phyloP scores from a whole-genome alignment of 345 rosid genomes.

The Tarenaya hassleriana region DNA sequence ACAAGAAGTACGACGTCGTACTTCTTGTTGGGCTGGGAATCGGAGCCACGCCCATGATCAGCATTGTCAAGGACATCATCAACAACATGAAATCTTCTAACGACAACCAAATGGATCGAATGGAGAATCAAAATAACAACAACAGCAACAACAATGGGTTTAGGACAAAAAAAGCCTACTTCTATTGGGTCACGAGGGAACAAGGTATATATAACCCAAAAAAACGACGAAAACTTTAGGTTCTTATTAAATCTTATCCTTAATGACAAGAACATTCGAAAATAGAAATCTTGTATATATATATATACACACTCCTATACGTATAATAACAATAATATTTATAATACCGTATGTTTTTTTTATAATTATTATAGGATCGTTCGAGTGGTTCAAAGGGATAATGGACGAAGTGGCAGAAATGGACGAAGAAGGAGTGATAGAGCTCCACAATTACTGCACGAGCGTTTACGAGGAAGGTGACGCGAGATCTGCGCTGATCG shows the following conservation, averaged over 20 bases:
- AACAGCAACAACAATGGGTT: constrained; percentile 29
- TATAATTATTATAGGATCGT: too few relatives aligned
- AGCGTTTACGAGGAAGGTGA: constrained; percentile 74
- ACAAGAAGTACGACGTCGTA: constrained; percentile 60
- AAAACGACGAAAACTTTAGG: too few relatives aligned
- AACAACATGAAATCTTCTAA: constrained; percentile 35
- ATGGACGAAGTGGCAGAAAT: constrained; percentile 29
- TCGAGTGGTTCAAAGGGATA: constrained; percentile 70
- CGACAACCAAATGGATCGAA: constrained; percentile 33
- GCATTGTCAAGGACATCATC: constrained; percentile 72
- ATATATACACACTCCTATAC: too few relatives aligned
- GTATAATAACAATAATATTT: too few relatives aligned
- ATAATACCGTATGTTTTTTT: too few relatives aligned
- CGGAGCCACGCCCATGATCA: constrained; percentile 81
- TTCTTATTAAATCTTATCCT: too few relatives aligned
- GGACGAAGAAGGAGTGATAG: constrained; percentile 52
- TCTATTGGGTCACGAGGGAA: constrained; percentile 76
- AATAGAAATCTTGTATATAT: too few relatives aligned
- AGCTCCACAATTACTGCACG: constrained; percentile 69
- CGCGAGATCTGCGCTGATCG: constrained; percentile 64
- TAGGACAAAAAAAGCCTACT: constrained; percentile 57
- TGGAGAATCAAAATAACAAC: constrained; percentile 28
- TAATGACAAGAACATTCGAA: too few relatives aligned
- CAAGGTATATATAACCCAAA: too few relatives aligned
- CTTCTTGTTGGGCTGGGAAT: constrained; percentile 65